These are phyloP conservation scores for Penicillium oxalicum DNA, from an alignment of 2,329 filamentous ascomycete species.

Conservation along the genomic window DNA sequence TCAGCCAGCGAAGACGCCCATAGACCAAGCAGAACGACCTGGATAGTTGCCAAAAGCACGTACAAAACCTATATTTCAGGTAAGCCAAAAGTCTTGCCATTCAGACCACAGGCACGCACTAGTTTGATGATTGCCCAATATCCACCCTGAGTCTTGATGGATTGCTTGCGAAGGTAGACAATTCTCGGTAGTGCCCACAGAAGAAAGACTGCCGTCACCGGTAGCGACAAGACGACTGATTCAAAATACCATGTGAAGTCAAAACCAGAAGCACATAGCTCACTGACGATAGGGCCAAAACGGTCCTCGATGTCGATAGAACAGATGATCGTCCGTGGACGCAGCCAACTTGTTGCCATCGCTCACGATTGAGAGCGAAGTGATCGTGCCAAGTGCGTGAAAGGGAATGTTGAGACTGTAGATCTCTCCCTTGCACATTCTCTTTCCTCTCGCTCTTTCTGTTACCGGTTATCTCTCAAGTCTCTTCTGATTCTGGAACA, in stretches of 20 bases:
- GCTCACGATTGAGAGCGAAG: no score
- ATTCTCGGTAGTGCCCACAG: slow-evolving; percentile 1
- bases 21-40: background rate
- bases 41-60: background rate
- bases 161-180: background rate
- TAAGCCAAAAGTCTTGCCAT: no score
- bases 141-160: slow-evolving; percentile 1
- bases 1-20: slow-evolving; percentile 1
- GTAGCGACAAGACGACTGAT: slow-evolving; percentile 1
- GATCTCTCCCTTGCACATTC: background rate
- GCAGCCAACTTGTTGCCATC: slow-evolving; percentile 1
- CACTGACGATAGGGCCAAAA: slow-evolving; percentile 1
- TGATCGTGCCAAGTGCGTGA: background rate
- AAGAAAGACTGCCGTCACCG: slow-evolving; percentile 1
- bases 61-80: background rate
- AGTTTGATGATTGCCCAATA: slow-evolving; percentile 1
- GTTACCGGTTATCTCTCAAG: background rate
- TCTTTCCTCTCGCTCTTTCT: background rate
- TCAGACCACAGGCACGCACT: background rate
- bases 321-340: background rate
- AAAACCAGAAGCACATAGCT: slow-evolving; percentile 1
- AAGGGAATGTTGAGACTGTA: background rate
- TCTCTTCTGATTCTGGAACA: no score
- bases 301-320: background rate
- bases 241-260: slow-evolving; percentile 4